Base-by-base conservation (phyloP, 148 eudicot species). In the Rhododendron ferrugineum region DNA sequence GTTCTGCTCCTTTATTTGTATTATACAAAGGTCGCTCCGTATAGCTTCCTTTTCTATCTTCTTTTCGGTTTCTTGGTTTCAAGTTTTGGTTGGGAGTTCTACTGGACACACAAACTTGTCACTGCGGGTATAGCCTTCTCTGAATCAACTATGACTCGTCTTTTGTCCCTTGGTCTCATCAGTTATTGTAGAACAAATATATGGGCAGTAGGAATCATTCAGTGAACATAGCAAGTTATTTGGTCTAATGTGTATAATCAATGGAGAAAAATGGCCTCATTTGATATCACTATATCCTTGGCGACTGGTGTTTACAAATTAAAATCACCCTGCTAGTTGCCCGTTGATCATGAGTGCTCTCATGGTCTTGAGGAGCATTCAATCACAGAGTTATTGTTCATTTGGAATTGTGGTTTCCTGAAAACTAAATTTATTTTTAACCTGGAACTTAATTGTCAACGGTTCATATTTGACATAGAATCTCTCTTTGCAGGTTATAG, bases 401-500 rank as follows among this genome's bases (percentile, higher is more conserved):
- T 76, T 40, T 76, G 50, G 49, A 40, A 22, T 37, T 76, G 50
- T 76, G 79, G 47, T 23, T 76, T 76, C 14, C 49, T 9, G 28
- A 10, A 40, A 75, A 18, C 30, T 76, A 68, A 36, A 75, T 36
- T 37, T 9, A 36, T 42, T 76, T 23, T 76, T 11, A 11, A 40
- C 50, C 79, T 20, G n/a, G 16, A 73, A 50, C 7, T 49, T 73
- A 72, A 42, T 66, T 64, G 22, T 50, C 49, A 34, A 16, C n/a
- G 3, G 10, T 40, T 49, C 37, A 2, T 62, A 52, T 28, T 66
- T 78, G 80, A 75, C 86, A 44, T 78, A 44, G 80, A 81, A 85
- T 78, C 82, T 28, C 34, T 9, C 22, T 79, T 80, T 80, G 34
- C 89, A 96, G 99, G 98, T 95, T 83, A 96, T 96, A 87, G 99